A percentile compares a stretch with the other conserved stretches of the same genome.
These are phyloP conservation scores for Linnemannia elongata DNA, from an alignment of 192 early-diverging fungal species.

Conservation along the genomic window DNA sequence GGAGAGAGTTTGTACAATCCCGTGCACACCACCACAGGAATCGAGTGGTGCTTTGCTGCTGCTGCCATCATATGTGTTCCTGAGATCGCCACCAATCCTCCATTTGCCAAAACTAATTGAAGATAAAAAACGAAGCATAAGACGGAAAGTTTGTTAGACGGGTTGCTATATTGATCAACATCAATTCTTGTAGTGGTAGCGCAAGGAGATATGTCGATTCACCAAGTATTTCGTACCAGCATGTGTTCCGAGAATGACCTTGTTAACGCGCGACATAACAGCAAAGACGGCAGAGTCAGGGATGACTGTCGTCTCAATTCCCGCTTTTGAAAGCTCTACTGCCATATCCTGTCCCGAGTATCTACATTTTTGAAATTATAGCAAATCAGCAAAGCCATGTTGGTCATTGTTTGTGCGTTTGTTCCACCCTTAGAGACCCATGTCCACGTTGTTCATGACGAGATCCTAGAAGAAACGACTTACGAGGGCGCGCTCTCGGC, in stretches of 20 bases:
- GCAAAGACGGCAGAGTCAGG: constrained; percentile 95
- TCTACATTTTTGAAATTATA: constrained; percentile 52
- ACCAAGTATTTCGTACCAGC: constrained; percentile 66
- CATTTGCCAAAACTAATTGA: constrained; percentile 87
- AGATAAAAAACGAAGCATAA: neutral
- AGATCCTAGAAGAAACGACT: constrained; percentile 26
- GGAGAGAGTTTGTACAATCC: constrained; percentile 92
- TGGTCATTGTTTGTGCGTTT: neutral
- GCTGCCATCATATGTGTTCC: constrained; percentile 88
- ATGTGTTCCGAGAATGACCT: constrained; percentile 93
- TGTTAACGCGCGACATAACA: constrained; percentile 98
- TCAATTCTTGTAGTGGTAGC: neutral
- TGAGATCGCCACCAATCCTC: constrained; percentile 86
- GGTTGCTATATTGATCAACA: neutral
- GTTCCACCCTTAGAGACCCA: neutral
- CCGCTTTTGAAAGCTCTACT: constrained; percentile 73
- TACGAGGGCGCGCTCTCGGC: constrained; percentile 92
- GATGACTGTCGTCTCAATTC: constrained; percentile 94
- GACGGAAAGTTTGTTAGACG: neutral
- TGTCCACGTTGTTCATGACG: neutral
- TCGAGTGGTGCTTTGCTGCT: constrained; percentile 93
- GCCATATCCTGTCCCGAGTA: constrained; percentile 92
- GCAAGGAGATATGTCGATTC: neutral
- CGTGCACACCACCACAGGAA: constrained; percentile 93
- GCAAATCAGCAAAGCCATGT: neutral